Evolutionary conservation across 2,329 filamentous ascomycete genomes (phyloP).

Genomic region (Fusarium verrucosum): DNA sequence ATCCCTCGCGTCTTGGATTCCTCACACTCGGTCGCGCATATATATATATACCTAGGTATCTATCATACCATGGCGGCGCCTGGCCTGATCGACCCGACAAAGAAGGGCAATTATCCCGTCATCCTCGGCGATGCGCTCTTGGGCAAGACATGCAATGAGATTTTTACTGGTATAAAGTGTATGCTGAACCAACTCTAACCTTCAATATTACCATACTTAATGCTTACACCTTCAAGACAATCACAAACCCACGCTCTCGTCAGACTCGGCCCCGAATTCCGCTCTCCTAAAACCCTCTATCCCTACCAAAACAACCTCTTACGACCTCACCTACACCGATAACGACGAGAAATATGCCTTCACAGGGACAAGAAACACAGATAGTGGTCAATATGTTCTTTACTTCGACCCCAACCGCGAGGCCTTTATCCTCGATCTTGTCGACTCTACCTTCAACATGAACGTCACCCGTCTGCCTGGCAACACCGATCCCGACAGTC

Average conservation of each 20-base stretch:
- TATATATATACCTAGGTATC: too few species aligned
- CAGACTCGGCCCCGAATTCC: conserved; percentile 57
- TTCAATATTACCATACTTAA: neutral
- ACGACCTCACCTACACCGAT: conserved; percentile 65
- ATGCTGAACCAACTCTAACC: conserved; percentile 43
- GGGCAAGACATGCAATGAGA: conserved; percentile 64
- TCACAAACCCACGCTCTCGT: conserved; percentile 65
- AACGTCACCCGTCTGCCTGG: conserved; percentile 78
- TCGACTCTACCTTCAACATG: conserved; percentile 87
- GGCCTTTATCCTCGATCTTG: conserved; percentile 81
- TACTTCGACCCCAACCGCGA: conserved; percentile 80
- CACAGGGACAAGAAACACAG: conserved; percentile 65
- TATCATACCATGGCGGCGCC: conserved; percentile 38
- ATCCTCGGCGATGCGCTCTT: conserved; percentile 70
- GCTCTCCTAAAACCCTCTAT: conserved; percentile 63
- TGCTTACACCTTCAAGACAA: conserved; percentile 59
- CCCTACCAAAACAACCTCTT: conserved; percentile 60
- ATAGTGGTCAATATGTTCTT: conserved; percentile 70
- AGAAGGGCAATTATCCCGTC: conserved; percentile 69
- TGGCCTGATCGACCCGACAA: conserved; percentile 66
- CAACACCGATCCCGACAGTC: conserved; percentile 68
- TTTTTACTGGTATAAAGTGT: conserved; percentile 71
- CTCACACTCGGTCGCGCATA: conserved; percentile 4
- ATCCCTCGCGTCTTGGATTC: neutral
- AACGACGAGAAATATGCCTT: conserved; percentile 67